Evolutionary conservation across 2,329 filamentous ascomycete genomes (phyloP).

Genomic region (Cadophora malorum): DNA sequence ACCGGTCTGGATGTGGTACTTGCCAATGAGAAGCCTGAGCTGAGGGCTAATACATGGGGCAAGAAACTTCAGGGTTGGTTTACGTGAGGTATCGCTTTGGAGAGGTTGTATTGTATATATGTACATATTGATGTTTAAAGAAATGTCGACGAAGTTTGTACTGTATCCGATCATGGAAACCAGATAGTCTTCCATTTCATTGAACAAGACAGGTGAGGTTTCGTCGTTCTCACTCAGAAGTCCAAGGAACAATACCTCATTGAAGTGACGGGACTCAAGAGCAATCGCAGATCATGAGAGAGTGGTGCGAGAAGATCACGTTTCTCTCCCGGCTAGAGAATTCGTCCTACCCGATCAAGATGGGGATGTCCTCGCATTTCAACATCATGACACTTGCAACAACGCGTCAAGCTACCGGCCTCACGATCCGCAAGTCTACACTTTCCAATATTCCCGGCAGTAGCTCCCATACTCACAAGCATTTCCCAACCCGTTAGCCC

Average conservation of each 20-base stretch:
- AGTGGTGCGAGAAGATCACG: background rate
- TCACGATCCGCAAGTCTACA: background rate
- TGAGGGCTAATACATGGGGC: constrained; percentile 27
- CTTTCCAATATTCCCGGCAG: constrained; percentile 15
- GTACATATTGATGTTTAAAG: background rate
- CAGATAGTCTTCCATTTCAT: background rate
- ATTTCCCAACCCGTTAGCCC: background rate
- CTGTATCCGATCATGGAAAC: background rate
- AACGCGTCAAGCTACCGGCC: background rate
- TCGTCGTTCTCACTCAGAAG: background rate
- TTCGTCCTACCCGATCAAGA: background rate
- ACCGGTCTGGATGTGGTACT: constrained; percentile 53
- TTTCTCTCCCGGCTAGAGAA: background rate
- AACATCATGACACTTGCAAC: background rate
- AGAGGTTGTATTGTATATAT: background rate
- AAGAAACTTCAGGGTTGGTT: constrained; percentile 34
- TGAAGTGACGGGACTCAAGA: background rate
- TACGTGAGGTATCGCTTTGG: constrained; percentile 22
- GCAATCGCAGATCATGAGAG: background rate
- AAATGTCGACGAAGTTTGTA: background rate
- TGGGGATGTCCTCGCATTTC: background rate
- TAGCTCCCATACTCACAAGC: constrained; percentile 10
- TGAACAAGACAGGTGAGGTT: background rate
- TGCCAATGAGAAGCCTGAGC: constrained; percentile 37
- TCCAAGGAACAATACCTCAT: background rate